Conservation (phyloP, 768 basidiomycete species). For the Kwoniella europaea region DNA sequence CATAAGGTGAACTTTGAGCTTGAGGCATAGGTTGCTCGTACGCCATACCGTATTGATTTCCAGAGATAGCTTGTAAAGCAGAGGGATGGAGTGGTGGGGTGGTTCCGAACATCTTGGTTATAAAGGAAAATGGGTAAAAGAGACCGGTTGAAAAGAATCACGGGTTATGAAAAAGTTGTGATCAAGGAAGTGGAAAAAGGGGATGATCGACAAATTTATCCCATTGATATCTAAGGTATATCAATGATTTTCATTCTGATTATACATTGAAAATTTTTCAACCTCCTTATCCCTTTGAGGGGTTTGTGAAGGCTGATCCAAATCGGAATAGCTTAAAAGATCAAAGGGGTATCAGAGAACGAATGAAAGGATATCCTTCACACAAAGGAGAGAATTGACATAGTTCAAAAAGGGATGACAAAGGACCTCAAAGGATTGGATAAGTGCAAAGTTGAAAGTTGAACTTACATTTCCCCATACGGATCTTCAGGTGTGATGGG, state of each 20-base stretch:
- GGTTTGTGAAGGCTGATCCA: not conserved
- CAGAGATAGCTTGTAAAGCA: conserved; percentile 13
- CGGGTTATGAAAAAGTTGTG: not conserved
- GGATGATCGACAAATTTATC: not conserved
- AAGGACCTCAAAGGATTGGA: not conserved
- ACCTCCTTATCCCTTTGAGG: not conserved
- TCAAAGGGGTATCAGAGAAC: not conserved
- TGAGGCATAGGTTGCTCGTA: conserved; percentile 26
- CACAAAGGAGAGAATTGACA: conserved; percentile 2
- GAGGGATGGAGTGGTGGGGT: conserved; percentile 23
- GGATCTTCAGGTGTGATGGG: conserved; percentile 13
- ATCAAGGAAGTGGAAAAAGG: not conserved
- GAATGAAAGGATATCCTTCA: conserved; percentile 13
- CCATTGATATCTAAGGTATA: not conserved
- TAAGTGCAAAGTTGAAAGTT: not conserved
- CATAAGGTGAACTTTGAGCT: conserved; percentile 24
- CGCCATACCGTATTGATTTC: conserved; percentile 3
- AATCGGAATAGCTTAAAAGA: not conserved
- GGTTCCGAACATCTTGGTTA: conserved; percentile 23
- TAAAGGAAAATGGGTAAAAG: not conserved
- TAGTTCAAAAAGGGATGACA: not conserved
- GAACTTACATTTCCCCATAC: conserved; percentile 23
- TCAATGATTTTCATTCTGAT: not conserved
- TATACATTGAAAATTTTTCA: not conserved
- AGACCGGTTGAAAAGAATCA: not conserved